Base-by-base conservation (phyloP, 805 yeast genomes). In the Cyberlindnera bimundalis region DNA sequence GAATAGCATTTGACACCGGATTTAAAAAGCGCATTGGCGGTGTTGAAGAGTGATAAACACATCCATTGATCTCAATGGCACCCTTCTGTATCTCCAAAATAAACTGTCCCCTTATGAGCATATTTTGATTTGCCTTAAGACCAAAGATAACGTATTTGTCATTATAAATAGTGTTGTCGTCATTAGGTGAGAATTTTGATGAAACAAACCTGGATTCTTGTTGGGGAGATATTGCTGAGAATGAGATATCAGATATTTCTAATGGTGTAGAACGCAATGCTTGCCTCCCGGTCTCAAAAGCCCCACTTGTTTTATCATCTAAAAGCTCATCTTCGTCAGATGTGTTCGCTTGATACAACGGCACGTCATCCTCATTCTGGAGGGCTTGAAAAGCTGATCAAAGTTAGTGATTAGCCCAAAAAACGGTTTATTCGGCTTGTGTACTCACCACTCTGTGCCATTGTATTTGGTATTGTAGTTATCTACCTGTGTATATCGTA, bases 41-140 rank as follows among this genome's bases (percentile, higher is more conserved):
- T 6, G 43, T 46, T 23, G 46, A 46, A 15, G 60, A 65, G 51
- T 52, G 70, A 50, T 60, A 60, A 1, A 55, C 30, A 15, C 60
- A 40, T 48, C 70, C 65, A 46, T 79, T 78, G 1, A 78, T 44
- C 4, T 58, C 46, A 1, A 74, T 53, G 0, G 73, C 70, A 14
- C 84, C 84, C 37, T 72, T 55, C 44, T 67, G 70, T 0, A 78
- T 59, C 4, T 54, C 53, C 18, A 78, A 36, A 4, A 33, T 50
- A 47, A 66, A 76, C 43, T 70, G 77, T 1, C 84, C 84, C 40
- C 64, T 60, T 1, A 78, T 39, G 29, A 75, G 48, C 3, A 78
- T 43, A 37, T 53, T 64, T 42, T 78, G 77, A 20, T 60, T 57
- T 2, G 56, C 47, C 39, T 66, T 68, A 25, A 78, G 61, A 0